phyloP scores from a whole-genome alignment of 495 filamentous ascomycete species.

The Hyphodiscus hymeniophilus region DNA sequence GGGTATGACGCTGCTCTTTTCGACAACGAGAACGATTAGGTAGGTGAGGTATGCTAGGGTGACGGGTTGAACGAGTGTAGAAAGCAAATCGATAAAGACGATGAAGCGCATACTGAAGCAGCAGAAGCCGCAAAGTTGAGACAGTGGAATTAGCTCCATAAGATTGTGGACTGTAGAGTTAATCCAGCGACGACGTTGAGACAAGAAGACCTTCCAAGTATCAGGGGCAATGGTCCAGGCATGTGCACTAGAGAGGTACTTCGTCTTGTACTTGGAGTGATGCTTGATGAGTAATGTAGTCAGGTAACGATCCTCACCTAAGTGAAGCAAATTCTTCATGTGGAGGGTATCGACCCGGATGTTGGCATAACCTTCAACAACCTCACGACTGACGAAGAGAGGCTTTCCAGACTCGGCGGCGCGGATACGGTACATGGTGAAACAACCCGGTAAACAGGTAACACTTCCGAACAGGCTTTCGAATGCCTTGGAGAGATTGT shows the following conservation, averaged over 20 bases:
- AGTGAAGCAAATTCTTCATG: constrained; percentile 95
- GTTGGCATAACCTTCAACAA: constrained; percentile 77
- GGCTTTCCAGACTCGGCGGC: constrained; percentile 91
- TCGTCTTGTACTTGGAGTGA: constrained; percentile 92
- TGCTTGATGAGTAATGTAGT: constrained; percentile 91
- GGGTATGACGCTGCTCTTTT: constrained; percentile 56
- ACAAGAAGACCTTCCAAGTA: constrained; percentile 87
- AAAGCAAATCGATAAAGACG: constrained; percentile 89
- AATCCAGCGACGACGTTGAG: constrained; percentile 97
- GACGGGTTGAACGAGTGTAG: constrained; percentile 86
- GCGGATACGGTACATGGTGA: constrained; percentile 96
- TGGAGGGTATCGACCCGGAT: constrained; percentile 97
- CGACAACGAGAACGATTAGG: constrained; percentile 65
- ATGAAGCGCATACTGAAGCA: constrained; percentile 99
- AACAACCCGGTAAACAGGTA: constrained; percentile 95
- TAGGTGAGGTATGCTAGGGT: constrained; percentile 89
- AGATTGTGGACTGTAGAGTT: constrained; percentile 99
- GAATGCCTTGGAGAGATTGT: constrained; percentile 97
- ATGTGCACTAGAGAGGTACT: constrained; percentile 87
- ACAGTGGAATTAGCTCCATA: constrained; percentile 86
- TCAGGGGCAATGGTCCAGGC: constrained; percentile 96
- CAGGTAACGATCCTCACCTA: constrained; percentile 92
- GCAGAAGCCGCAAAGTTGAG: constrained; percentile 97
- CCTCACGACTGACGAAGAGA: constrained; percentile 86
- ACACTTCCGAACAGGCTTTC: constrained; percentile 95